Evolutionary conservation across 768 basidiomycete genomes (phyloP), one percentile per base, ranked within the genome.

Genomic region (Mycena galopus): DNA sequence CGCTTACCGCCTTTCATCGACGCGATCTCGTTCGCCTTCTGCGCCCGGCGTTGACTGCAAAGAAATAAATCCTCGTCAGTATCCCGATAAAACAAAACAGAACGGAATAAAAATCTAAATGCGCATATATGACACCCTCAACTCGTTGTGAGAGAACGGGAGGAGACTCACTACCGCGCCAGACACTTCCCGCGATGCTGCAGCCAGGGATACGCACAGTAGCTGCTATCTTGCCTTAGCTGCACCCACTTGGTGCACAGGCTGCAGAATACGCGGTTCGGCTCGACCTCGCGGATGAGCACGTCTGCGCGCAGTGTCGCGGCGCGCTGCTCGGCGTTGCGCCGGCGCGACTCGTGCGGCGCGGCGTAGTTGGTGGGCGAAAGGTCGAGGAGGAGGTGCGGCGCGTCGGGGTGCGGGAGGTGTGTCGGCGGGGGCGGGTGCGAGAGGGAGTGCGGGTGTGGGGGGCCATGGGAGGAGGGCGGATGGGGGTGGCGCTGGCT

Each of bases 171-270:
- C 93, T 90, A 86, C 77, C 92, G 82, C n/a, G 89, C 88, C 55
- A 93, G 79, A 83, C 94, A 94, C 80, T 94, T 95, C 29, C 86
- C 88, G 23, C 92, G 88, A 80, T 95, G 94, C 81, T 93, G 92
- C 69, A 90, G 78, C 94, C 93, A 95, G 44, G 94, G 93, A 78
- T 94, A 93, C 63, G 93, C 92, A 74, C 93, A 95, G 79, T 92
- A 95, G 12, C 89, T 89, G 71, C 89, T 90, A 75, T 95, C 93
- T 78, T 94, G 93, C 50, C 94, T 81, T 23, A 95, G 85, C 80
- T 94, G 94, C 1, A 95, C 93, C 94, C 94, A 95, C 80, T 94
- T 94, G 77, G 88, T 85, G 78, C 94, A 95, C 1, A 94, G 80
- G 3, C 86, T 84, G 77, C 94, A 95, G 75, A 94, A 93, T 0